A percentile compares a stretch with the other conserved stretches of the same genome.
Evolutionary conservation across 176 grass and related monocot species (phyloP).

Genomic region (Oryza meridionalis): DNA sequence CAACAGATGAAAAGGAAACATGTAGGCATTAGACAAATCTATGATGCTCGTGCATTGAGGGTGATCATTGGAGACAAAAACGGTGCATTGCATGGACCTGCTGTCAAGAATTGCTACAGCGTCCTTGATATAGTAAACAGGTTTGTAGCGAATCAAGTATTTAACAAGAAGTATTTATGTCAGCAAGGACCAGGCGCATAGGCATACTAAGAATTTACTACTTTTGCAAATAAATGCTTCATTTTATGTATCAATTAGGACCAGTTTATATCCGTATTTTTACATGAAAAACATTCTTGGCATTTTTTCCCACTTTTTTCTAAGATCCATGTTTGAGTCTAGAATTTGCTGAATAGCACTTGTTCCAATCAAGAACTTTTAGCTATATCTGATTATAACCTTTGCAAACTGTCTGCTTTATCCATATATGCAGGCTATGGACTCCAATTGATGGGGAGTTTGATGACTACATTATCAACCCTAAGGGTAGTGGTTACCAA

Average conservation of each 20-base stretch:
- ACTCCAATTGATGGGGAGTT: conserved; percentile 96
- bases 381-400: background rate
- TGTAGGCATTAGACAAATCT: conserved; percentile 80
- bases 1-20: conserved; percentile 94
- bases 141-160: conserved; percentile 45
- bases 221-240: conserved; percentile 19
- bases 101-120: conserved; percentile 86
- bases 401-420: conserved; percentile 28
- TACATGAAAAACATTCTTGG: background rate
- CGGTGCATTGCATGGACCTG: conserved; percentile 91
- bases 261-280: background rate
- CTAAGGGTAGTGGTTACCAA: conserved; percentile 97
- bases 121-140: conserved; percentile 94
- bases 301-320: conserved; percentile 9
- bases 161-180: conserved; percentile 19
- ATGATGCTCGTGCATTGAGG: conserved; percentile 92
- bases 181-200: background rate
- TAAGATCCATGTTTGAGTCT: conserved; percentile 28
- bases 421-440: conserved; percentile 71
- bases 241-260: conserved; percentile 10
- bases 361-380: conserved; percentile 10
- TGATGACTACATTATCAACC: conserved; percentile 98
- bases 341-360: conserved; percentile 20
- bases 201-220: conserved; percentile 14
- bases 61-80: conserved; percentile 97